phyloP scores from a whole-genome alignment of 2,329 filamentous ascomycete genomes.

The Diaporthe sp. region DNA sequence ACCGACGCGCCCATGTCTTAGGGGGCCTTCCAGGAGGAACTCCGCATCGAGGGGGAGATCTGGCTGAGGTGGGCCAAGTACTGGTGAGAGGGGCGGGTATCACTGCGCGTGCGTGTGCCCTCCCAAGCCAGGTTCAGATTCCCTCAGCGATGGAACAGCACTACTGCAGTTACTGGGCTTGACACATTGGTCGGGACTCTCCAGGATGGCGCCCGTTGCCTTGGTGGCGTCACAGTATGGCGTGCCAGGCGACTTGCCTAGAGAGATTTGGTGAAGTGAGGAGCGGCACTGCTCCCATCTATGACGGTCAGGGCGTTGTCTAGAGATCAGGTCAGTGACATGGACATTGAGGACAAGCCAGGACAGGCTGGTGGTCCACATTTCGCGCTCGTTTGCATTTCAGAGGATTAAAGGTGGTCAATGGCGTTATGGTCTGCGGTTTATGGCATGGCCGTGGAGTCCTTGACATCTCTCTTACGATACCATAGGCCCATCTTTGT shows the following conservation, averaged over 20 bases:
- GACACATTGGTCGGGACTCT: neutral
- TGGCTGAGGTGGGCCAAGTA: neutral
- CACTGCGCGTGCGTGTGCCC: neutral
- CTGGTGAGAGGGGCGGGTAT: neutral
- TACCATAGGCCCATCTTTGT: constrained; percentile 9
- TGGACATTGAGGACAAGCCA: neutral
- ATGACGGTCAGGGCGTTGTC: neutral
- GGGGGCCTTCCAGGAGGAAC: constrained; percentile 1
- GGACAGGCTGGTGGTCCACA: neutral
- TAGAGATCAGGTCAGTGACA: neutral
- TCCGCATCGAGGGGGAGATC: neutral
- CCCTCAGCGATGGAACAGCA: neutral
- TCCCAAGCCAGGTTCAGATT: too few relatives aligned
- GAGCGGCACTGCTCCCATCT: neutral
- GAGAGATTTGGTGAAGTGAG: neutral
- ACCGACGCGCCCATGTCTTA: neutral
- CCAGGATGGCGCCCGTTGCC: neutral
- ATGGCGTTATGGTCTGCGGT: constrained; percentile 9
- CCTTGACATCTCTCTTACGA: constrained; percentile 13
- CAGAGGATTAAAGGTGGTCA: neutral
- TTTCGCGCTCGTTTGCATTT: constrained; percentile 18
- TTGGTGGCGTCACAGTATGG: too few relatives aligned
- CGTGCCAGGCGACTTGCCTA: neutral
- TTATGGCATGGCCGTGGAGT: constrained; percentile 23
- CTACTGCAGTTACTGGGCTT: neutral